Evolutionary conservation across 345 rosid species (phyloP).

Genomic region (Cochlearia excelsa): DNA sequence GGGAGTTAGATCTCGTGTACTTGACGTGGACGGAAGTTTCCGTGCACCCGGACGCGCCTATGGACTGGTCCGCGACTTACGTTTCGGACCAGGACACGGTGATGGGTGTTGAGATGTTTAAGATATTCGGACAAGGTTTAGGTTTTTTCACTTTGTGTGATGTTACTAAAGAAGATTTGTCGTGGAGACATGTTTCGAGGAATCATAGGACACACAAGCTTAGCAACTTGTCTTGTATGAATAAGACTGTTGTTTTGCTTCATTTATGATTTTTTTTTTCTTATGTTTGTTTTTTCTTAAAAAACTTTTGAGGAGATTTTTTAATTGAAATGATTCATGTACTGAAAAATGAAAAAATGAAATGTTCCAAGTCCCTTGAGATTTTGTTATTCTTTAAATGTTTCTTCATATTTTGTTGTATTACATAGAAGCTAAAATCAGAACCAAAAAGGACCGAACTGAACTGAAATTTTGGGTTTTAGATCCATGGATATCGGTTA

Average conservation of each 20-base stretch:
- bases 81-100: conserved; percentile 66
- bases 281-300: neutral
- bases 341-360: neutral
- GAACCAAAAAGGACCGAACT: too few relatives aligned
- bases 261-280: conserved; percentile 41
- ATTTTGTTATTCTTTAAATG: too few relatives aligned
- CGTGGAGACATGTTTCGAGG: conserved; percentile 82
- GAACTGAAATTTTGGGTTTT: too few relatives aligned
- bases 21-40: conserved; percentile 79
- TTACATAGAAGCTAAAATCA: too few relatives aligned
- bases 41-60: conserved; percentile 98
- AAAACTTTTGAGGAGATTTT: conserved; percentile 9
- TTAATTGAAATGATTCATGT: conserved; percentile 13
- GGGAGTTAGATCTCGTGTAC: conserved; percentile 91
- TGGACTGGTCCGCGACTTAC: conserved; percentile 96
- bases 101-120: conserved; percentile 94
- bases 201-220: conserved; percentile 70
- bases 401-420: too few relatives aligned
- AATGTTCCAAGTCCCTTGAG: neutral
- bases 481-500: too few relatives aligned
- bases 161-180: conserved; percentile 40
- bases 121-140: conserved; percentile 92
- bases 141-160: conserved; percentile 72
- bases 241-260: conserved; percentile 71
- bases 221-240: conserved; percentile 66